Base-by-base conservation (phyloP, 108 stramenopile genomes). In the Cyclotella choctawhatcheeana region DNA sequence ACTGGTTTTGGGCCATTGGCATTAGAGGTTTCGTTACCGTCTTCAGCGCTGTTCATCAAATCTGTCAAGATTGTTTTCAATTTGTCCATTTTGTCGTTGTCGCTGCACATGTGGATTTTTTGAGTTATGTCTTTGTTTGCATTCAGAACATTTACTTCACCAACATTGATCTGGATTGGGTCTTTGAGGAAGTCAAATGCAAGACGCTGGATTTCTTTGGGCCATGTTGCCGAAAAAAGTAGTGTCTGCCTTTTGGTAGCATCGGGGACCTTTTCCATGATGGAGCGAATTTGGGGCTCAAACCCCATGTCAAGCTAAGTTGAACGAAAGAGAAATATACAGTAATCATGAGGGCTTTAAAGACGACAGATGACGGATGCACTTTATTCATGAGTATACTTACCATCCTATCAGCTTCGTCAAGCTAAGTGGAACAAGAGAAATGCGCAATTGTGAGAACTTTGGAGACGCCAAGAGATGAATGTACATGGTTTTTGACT, bases 211-310 rank as follows among this genome's bases (percentile, higher is more conserved):
- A 99, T 99, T 67, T 99, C 98, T 29, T 90, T 83, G 7, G 99
- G 99, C 92, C 98, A 99, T 13, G 99, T 99, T 0, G 99, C 99
- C 25, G 95, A 95, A 83, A 99, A 99, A 73, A 99, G 90, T 52
- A 98, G 79, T 5, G 98, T 99, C 82, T 99, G 98, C 30, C 97
- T 83, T 29, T 78, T 87, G 5, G 53, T 37, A 27, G 84, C 58
- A 0, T 71, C 67, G 21, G 97, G 97, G 47, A 98, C 84, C 27
- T 92, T 79, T 45, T 79, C 80, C 68, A 99, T 84, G 69, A 99
- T 97, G 64, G 90, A 91, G 18, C 99, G 92, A 82, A 99, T 99
- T 78, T 99, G 97, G 2, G 99, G 99, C 79, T 99, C 99, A 72
- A 99, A 99, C 25, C 99, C 99, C 99, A 97, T 94, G 81, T 98